These are phyloP conservation scores for Elsinoe perseae DNA, from an alignment of 2,329 filamentous ascomycete genomes.

Conservation along the genomic window DNA sequence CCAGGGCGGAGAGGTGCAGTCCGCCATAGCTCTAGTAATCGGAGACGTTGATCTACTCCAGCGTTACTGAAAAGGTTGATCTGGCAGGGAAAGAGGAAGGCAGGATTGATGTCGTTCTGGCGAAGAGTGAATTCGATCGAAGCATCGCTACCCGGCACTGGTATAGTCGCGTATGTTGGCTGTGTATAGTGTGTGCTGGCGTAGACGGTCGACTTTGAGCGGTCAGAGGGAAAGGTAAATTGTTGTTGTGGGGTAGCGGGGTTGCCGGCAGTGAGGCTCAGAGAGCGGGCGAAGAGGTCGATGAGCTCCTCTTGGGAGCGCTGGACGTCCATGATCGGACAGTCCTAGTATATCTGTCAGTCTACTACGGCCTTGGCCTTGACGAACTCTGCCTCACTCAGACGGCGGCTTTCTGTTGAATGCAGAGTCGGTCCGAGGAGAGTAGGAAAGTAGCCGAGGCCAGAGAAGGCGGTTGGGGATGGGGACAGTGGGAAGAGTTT, in stretches of 20 bases:
- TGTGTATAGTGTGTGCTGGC: conserved; percentile 63
- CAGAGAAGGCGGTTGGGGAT: conserved; percentile 36
- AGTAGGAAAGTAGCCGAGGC: conserved; percentile 29
- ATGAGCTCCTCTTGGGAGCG: conserved; percentile 69
- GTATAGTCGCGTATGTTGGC: conserved; percentile 51
- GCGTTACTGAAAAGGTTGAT: conserved; percentile 71
- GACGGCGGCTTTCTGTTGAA: conserved; percentile 19
- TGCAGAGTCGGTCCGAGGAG: conserved; percentile 13
- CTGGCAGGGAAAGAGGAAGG: conserved; percentile 63
- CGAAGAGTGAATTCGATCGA: conserved; percentile 49
- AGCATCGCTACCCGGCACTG: conserved; percentile 38
- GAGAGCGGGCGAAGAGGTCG: conserved; percentile 67
- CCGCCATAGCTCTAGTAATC: conserved; percentile 77
- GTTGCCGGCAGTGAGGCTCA: conserved; percentile 48
- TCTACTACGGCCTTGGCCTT: conserved; percentile 23
- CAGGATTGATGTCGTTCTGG: conserved; percentile 62
- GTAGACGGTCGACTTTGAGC: conserved; percentile 54
- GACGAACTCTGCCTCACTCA: conserved; percentile 35
- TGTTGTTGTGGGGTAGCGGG: conserved; percentile 30
- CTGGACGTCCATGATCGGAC: conserved; percentile 37
- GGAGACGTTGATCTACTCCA: conserved; percentile 60
- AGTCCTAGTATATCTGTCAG: conserved; percentile 40
- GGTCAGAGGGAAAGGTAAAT: conserved; percentile 28
- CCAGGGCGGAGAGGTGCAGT: conserved; percentile 62
- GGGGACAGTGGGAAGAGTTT: not conserved